phyloP scores from a whole-genome alignment of 495 filamentous ascomycete species.

The Viridothelium virens region DNA sequence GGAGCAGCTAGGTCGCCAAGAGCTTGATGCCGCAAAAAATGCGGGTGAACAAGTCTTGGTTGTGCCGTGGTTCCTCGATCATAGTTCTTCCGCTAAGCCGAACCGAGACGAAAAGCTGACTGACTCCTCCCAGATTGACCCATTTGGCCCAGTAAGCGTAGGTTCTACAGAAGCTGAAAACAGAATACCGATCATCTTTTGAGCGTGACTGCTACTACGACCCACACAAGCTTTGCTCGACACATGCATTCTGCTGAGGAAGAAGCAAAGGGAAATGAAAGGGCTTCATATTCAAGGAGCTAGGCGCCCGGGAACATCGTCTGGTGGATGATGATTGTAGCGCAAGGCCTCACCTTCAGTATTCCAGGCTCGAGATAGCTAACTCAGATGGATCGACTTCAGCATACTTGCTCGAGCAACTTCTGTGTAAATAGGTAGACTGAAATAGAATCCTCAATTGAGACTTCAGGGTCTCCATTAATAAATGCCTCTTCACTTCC shows the following conservation, averaged over 20 bases:
- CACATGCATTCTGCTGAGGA: background rate
- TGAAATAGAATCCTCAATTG: background rate
- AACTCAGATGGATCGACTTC: background rate
- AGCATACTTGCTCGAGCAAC: background rate
- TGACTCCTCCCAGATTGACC: background rate
- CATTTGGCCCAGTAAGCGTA: background rate
- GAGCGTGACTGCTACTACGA: background rate
- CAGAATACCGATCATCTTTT: background rate
- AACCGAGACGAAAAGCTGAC: background rate
- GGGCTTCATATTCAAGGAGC: background rate
- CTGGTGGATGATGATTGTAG: background rate
- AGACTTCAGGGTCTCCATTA: background rate
- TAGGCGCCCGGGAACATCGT: background rate
- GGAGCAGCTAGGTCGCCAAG: background rate
- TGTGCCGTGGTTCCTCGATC: background rate
- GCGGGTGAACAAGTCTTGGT: background rate
- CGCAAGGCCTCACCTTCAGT: background rate
- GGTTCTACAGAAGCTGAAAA: background rate
- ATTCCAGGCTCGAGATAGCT: background rate
- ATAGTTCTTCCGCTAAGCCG: background rate
- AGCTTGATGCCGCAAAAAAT: background rate
- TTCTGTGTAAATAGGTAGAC: constrained; percentile 5
- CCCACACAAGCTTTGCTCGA: background rate
- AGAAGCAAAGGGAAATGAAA: background rate
- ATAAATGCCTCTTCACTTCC: background rate